phyloP scores from a whole-genome alignment of 192 early-diverging fungal genomes.

The Lobosporangium transversale region DNA sequence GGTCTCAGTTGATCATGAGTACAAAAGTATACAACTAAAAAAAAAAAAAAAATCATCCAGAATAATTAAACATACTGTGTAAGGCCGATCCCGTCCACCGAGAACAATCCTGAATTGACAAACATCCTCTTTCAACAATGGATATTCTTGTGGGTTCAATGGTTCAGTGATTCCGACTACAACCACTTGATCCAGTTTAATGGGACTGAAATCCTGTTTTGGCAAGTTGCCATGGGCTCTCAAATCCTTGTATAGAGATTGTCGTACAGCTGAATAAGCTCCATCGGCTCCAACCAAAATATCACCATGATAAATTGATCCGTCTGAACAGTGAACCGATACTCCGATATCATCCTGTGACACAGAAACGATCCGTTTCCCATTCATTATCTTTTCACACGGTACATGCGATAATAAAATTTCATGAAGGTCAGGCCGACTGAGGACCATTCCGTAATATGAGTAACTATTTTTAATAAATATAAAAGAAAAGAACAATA shows the following conservation, averaged over 20 bases:
- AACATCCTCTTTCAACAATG: constrained; percentile 43
- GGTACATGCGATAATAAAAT: constrained; percentile 33
- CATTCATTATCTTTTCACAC: constrained; percentile 31
- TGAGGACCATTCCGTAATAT: constrained; percentile 34
- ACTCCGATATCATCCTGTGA: constrained; percentile 39
- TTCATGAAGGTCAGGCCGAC: constrained; percentile 29
- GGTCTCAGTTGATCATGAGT: too few relatives aligned
- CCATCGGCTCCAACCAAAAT: constrained; percentile 44
- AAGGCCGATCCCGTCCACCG: constrained; percentile 35
- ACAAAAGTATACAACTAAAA: too few relatives aligned
- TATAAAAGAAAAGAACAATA: too few relatives aligned
- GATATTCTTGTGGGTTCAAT: constrained; percentile 24
- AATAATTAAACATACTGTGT: constrained; percentile 47
- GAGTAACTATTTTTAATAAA: constrained; percentile 36
- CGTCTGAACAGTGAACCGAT: constrained; percentile 28
- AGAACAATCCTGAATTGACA: constrained; percentile 51
- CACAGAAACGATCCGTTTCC: constrained; percentile 28
- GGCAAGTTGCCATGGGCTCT: constrained; percentile 31
- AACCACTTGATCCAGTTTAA: constrained; percentile 46
- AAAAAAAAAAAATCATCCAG: too few relatives aligned
- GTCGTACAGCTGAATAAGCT: constrained; percentile 38
- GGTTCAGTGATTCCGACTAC: constrained; percentile 42
- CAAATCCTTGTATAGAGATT: constrained; percentile 34
- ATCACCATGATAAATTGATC: constrained; percentile 36
- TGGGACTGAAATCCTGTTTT: constrained; percentile 34